Evolutionary conservation across 208 protist genomes (phyloP).

Genomic region (Crithidia sp.): DNA sequence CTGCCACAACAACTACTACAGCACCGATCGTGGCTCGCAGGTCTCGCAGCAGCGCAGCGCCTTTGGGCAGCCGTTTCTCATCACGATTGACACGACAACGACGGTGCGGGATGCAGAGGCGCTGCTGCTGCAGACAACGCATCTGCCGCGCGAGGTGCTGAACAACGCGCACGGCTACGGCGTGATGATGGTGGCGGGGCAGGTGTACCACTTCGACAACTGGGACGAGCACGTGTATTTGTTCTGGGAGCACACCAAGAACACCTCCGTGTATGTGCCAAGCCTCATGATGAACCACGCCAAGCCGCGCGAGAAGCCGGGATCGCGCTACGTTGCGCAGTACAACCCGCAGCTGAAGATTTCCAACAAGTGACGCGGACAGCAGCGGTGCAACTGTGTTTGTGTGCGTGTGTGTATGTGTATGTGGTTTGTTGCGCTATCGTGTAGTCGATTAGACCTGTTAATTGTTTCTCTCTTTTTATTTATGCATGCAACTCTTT

Average conservation of each 20-base stretch:
- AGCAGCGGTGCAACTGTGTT: not conserved
- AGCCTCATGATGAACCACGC: conserved; percentile 72
- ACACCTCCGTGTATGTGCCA: conserved; percentile 41
- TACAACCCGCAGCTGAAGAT: conserved; percentile 64
- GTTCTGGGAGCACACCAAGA: conserved; percentile 64
- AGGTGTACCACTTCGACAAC: conserved; percentile 42
- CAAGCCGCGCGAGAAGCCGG: conserved; percentile 63
- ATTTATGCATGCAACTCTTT: not conserved
- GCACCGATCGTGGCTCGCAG: conserved; percentile 7
- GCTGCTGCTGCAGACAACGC: conserved; percentile 42
- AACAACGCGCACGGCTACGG: conserved; percentile 36
- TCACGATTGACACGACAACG: conserved; percentile 49
- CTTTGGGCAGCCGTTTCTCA: conserved; percentile 73
- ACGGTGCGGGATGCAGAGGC: conserved; percentile 55
- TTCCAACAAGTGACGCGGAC: conserved; percentile 35
- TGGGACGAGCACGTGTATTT: conserved; percentile 51
- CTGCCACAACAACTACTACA: conserved; percentile 60
- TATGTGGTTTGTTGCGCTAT: not conserved
- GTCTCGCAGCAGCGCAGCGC: conserved; percentile 21
- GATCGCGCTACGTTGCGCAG: conserved; percentile 71
- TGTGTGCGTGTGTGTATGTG: not conserved
- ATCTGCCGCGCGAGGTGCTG: conserved; percentile 44
- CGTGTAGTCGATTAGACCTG: not conserved
- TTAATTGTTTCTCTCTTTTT: conserved; percentile 4
- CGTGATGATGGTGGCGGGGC: conserved; percentile 65